These are phyloP conservation scores for Cyclostephanos invisitatus DNA, from an alignment of 108 stramenopile species.

Conservation along the genomic window DNA sequence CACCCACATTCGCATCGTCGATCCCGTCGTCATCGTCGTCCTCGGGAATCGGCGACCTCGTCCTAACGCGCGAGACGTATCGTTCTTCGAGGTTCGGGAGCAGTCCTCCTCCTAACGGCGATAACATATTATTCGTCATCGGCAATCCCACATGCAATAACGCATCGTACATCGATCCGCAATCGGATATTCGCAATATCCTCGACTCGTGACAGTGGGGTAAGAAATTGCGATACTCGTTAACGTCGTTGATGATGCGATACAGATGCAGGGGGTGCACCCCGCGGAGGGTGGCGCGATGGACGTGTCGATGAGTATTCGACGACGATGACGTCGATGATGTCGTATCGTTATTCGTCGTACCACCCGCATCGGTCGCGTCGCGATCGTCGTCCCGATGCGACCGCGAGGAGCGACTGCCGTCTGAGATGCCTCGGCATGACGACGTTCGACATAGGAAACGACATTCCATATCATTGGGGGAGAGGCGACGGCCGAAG, in stretches of 20 bases:
- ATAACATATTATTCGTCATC: constrained; percentile 19
- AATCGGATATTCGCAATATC: constrained; percentile 47
- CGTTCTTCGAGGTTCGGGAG: constrained; percentile 47
- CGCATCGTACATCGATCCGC: constrained; percentile 68
- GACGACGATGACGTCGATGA: not conserved
- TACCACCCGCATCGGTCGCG: no score
- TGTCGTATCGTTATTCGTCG: no score
- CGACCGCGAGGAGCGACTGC: no score
- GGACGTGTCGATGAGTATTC: constrained; percentile 31
- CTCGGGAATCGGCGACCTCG: constrained; percentile 11
- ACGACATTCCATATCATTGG: no score
- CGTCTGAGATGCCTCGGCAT: no score
- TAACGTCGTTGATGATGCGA: constrained; percentile 76
- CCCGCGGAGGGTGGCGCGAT: constrained; percentile 35
- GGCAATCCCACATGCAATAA: constrained; percentile 65
- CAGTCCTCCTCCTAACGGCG: not conserved
- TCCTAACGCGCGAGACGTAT: constrained; percentile 65
- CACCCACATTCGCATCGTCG: no score
- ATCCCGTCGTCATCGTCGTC: not conserved
- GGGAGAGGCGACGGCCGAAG: no score
- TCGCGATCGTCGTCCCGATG: not conserved
- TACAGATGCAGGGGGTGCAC: constrained; percentile 68
- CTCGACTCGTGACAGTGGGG: constrained; percentile 70
- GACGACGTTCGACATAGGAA: not conserved
- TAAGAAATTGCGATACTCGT: constrained; percentile 64